Percentiles rank a stretch among this genome's conserved stretches.
Conservation (phyloP, 2,329 filamentous ascomycete species). For the Didymella keratinophila region DNA sequence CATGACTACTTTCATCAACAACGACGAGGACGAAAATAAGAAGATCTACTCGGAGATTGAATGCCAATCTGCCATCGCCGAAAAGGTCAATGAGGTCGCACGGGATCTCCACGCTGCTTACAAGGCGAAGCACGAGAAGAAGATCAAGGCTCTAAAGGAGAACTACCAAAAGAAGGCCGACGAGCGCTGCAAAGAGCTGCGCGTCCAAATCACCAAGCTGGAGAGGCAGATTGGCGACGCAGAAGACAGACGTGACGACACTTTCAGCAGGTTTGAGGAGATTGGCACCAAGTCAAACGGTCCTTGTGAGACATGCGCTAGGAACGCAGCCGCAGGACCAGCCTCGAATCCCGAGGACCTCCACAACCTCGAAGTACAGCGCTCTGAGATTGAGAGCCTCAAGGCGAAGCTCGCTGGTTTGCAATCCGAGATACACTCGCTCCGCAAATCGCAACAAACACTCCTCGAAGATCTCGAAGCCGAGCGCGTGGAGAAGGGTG, state of each 20-base stretch:
- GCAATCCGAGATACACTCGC: slow-evolving; percentile 72
- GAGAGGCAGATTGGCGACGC: slow-evolving; percentile 78
- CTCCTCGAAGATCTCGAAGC: slow-evolving; percentile 72
- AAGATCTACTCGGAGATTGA: slow-evolving; percentile 53
- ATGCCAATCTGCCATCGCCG: slow-evolving; percentile 76
- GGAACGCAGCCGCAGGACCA: slow-evolving; percentile 17
- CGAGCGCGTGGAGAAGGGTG: slow-evolving; percentile 83
- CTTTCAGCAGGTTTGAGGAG: slow-evolving; percentile 63
- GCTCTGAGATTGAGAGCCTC: slow-evolving; percentile 72
- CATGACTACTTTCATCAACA: slow-evolving; percentile 64
- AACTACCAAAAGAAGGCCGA: slow-evolving; percentile 87
- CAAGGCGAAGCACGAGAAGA: slow-evolving; percentile 96
- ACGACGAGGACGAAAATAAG: slow-evolving; percentile 46
- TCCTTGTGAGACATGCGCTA: slow-evolving; percentile 26
- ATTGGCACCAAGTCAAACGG: slow-evolving; percentile 17
- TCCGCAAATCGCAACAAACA: slow-evolving; percentile 73
- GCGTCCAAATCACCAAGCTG: slow-evolving; percentile 73
- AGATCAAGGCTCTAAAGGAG: slow-evolving; percentile 86
- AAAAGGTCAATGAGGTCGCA: slow-evolving; percentile 77
- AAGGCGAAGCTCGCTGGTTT: slow-evolving; percentile 79
- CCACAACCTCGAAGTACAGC: slow-evolving; percentile 66
- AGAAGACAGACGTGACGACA: slow-evolving; percentile 69
- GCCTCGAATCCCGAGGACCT: slow-evolving; percentile 50
- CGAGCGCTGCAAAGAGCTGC: slow-evolving; percentile 83
- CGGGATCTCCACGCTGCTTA: slow-evolving; percentile 91